Base-by-base conservation (phyloP, 805 yeast genomes). In the Candida sithepensis region DNA sequence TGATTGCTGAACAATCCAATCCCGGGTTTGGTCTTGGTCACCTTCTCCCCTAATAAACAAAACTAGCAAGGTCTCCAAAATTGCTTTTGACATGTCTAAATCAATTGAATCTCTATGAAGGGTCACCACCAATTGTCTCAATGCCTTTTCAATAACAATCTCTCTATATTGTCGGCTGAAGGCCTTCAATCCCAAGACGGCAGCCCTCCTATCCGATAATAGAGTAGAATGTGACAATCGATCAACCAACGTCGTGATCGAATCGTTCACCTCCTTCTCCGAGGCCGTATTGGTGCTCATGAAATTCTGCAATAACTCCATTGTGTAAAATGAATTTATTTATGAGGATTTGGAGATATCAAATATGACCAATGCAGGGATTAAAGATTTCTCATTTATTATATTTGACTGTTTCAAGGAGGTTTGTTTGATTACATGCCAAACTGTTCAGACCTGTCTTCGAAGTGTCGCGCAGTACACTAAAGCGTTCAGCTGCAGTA, bases 111-210 rank as follows among this genome's bases (percentile, higher is more conserved):
- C 97, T 39, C 79, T 78, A 34, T 70, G 68, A 43, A 94, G 68
- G 0, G 91, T 81, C 21, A 71, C 64, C 14, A 94, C 75, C 44
- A 94, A 69, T 1, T 90, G 87, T 47, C 89, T 74, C 30, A 91
- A 71, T 2, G 96, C 97, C 50, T 84, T 80, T 32, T 96, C 95
- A 41, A 91, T 88, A 2, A 94, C 97, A 2, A 84, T 73, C 65
- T 94, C 99, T 51, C 99, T 72, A 63, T 85, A 89, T 57, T 89
- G 88, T 47, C 97, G 75, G 50, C 95, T 81, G 63, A 89, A 90
- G 38, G 95, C 87, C 61, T 92, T 91, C 52, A 94, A 71, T 0
- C 96, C 92, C 33, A 92, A 73, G 3, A 92, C 87, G 0, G 98
- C 98, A 1, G 97, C 92, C 45, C 96, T 72, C 52, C 97, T 74